Evolutionary conservation across 805 yeast species (phyloP), one percentile per base, ranked within the genome.

Genomic region (Spathaspora boniae): DNA sequence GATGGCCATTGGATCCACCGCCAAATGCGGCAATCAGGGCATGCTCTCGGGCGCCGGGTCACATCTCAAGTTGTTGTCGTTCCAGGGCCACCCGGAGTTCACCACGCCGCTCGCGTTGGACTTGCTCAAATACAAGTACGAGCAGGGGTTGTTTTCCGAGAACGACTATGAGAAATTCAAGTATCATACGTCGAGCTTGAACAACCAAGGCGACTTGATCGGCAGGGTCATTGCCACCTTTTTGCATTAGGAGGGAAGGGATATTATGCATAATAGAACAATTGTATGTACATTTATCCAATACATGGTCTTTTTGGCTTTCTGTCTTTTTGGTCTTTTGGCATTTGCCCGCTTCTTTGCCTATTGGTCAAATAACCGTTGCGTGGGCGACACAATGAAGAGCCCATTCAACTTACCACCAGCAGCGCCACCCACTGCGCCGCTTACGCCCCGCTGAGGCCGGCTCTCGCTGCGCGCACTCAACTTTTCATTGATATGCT

Each of bases 61-160:
- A 9, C 66, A 70, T 0, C 51, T 65, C 16, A 65, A 70, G 29
- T 36, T 83, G 6, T 57, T 88, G 16, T 76, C 93, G 0, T 74
- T 87, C 46, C 97, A 88, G 57, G 96, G 96, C 0, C 97, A 88
- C 50, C 96, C 96, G 0, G 96, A 88, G 54, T 88, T 85, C 50
- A 51, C 61, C 17, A 60, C 62, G 0, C 66, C 56, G 3, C 51
- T 50, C 19, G 48, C 61, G 2, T 33, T 54, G 17, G 56, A 45
- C 16, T 40, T 62, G 42, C 53, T 57, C 34, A 42, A 51, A 31
- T 14, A 37, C 16, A 45, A 48, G 30, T 38, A 33, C 33, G 39
- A 48, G 11, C 33, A 32, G 14, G 49, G 51, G 9, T 15, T 30
- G 11, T 43, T 67, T 14, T 55, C 55, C 19, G 43, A 47, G 14